Evolutionary conservation across 148 eudicot species (phyloP), one percentile per base, ranked within the genome.

Genomic region (Fallopia convolvulus): DNA sequence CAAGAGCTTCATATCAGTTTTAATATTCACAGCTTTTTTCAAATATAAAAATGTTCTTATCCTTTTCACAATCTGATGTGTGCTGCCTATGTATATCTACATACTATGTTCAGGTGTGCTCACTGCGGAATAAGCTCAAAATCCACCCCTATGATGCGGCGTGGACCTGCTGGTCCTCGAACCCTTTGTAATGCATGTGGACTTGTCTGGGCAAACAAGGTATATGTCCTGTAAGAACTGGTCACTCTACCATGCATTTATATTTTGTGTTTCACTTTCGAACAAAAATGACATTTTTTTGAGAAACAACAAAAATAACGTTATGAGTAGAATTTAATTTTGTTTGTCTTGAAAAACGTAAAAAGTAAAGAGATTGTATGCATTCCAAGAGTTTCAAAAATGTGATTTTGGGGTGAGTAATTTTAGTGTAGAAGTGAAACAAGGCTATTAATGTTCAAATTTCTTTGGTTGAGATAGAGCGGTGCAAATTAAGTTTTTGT

Each of bases 131-230:
- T 74, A 18, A 85, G 85, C 76, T 85, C 91, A 41, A 85, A 76
- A 65, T 79, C 84, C 7, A 90, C 97, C 41, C 95, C 97, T 14
- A 85, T 89, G 93, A 93, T 93, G 97, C 93, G 98, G 42, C 87
- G 90, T 58, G 98, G 98, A 71, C 98, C 98, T 49, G 85, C 74
- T 79, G 98, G 98, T 49, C 98, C 96, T 23, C 89, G 90, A 81
- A 91, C 95, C 52, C 93, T 93, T 47, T 93, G 97, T 84, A 93
- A 92, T 84, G 97, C 97, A 44, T 92, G 97, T 75, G 97, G 97
- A 48, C 88, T 93, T 68, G 81, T 80, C 53, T 93, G 97, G 97
- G 93, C 93, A 77, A 91, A 86, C 79, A 93, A 87, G 94, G 94
- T 90, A 39, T 46, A 83, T 75, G 49, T 72, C 58, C 76, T 40